phyloP scores from a whole-genome alignment of 768 basidiomycete species.

The Candolleomyces aberdarensis region DNA sequence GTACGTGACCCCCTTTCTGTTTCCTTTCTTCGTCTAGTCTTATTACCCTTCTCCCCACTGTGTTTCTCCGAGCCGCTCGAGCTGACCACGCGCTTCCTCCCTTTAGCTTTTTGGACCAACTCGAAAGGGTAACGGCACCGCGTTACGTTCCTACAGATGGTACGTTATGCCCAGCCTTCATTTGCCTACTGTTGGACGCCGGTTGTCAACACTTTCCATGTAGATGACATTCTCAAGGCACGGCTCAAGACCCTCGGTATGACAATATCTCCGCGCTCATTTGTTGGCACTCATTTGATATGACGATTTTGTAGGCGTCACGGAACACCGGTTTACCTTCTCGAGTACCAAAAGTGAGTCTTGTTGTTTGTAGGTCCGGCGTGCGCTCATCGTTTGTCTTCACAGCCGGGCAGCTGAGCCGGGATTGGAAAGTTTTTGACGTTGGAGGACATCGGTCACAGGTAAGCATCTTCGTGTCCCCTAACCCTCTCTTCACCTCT shows the following conservation, averaged over 20 bases:
- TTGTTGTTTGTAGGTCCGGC: background rate
- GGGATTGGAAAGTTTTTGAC: constrained; percentile 47
- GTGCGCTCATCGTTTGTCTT: background rate
- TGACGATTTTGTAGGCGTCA: constrained; percentile 43
- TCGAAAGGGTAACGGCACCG: constrained; percentile 59
- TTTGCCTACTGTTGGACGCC: background rate
- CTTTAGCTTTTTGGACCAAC: constrained; percentile 63
- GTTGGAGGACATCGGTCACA: constrained; percentile 66
- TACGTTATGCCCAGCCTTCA: constrained; percentile 18
- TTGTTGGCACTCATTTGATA: background rate
- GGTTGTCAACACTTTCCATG: background rate
- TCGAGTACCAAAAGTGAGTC: constrained; percentile 32
- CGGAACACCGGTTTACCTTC: constrained; percentile 69
- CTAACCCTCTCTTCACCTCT: background rate
- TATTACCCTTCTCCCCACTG: background rate
- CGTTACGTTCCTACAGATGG: constrained; percentile 68
- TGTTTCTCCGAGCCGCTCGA: background rate
- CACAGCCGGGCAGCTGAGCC: constrained; percentile 21
- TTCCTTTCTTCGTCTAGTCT: background rate
- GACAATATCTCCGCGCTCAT: constrained; percentile 6
- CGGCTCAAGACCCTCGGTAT: constrained; percentile 56
- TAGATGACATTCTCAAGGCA: constrained; percentile 72
- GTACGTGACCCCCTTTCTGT: constrained; percentile 38
- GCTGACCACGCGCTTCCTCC: constrained; percentile 15
- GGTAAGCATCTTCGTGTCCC: constrained; percentile 35